Conservation (phyloP, 2,329 filamentous ascomycete genomes). For the Aureobasidium vineae region DNA sequence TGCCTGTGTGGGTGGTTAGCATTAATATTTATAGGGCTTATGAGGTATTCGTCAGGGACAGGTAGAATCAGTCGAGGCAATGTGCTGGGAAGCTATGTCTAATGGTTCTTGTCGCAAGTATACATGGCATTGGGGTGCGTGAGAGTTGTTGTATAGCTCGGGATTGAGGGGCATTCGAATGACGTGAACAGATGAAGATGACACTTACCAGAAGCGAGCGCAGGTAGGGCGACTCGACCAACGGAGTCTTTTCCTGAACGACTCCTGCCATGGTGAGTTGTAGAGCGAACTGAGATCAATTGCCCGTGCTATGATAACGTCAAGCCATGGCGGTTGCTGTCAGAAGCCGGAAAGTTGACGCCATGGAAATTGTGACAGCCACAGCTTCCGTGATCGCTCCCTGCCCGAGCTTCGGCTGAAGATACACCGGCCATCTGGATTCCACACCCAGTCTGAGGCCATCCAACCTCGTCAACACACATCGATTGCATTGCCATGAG, state of each 20-base stretch:
- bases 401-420: slow-evolving; percentile 6
- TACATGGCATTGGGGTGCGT: neutral
- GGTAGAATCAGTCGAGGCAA: neutral
- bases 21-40: neutral
- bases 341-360: slow-evolving; percentile 24
- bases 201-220: slow-evolving; percentile 47
- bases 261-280: slow-evolving; percentile 12
- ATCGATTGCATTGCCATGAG: neutral
- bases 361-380: neutral
- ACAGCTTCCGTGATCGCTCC: slow-evolving; percentile 9
- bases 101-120: neutral
- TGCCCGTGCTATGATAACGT: slow-evolving; percentile 19
- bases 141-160: neutral
- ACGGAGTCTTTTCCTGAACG: neutral
- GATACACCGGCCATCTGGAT: neutral
- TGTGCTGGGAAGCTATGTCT: no score
- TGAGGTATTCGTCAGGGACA: neutral
- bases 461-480: neutral
- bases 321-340: slow-evolving; percentile 23
- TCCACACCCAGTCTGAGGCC: neutral
- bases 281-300: slow-evolving; percentile 13
- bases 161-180: slow-evolving; percentile 1
- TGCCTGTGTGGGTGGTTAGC: slow-evolving; percentile 52
- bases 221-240: slow-evolving; percentile 49
- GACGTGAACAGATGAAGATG: neutral